Evolutionary conservation across 1,139 yeast species (phyloP).

Genomic region (Citeromyces hawaiiensis): DNA sequence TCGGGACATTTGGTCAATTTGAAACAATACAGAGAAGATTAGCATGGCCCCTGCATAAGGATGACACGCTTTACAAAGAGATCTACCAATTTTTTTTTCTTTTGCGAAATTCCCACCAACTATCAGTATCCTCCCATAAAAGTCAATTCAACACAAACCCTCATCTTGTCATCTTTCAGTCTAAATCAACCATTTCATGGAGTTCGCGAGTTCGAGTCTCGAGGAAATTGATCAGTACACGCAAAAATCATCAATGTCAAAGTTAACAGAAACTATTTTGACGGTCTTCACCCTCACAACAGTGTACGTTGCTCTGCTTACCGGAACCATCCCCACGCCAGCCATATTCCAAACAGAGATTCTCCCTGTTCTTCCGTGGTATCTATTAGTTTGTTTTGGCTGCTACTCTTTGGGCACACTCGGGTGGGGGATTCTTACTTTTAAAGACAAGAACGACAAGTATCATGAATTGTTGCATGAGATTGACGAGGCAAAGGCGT

Average conservation of each 20-base stretch:
- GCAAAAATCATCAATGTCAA: constrained; percentile 37
- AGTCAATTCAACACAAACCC: no score
- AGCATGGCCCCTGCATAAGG: no score
- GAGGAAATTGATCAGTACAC: no score
- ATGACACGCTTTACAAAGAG: no score
- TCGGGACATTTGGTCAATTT: constrained; percentile 27
- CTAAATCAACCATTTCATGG: no score
- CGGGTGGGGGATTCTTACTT: constrained; percentile 60
- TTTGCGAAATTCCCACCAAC: background rate
- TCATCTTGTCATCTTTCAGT: no score
- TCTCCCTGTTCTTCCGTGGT: constrained; percentile 57
- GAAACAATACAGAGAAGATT: no score
- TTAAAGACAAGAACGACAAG: constrained; percentile 63
- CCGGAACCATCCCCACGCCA: constrained; percentile 47
- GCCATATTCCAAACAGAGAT: constrained; percentile 34
- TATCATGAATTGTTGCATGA: constrained; percentile 49
- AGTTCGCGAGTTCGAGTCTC: no score
- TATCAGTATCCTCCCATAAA: background rate
- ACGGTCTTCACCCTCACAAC: constrained; percentile 32
- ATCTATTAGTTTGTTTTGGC: constrained; percentile 62
- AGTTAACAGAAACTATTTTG: constrained; percentile 50
- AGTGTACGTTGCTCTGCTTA: constrained; percentile 37
- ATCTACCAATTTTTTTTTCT: background rate
- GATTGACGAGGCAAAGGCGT: constrained; percentile 53
- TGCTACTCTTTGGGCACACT: constrained; percentile 59